Base-by-base conservation (phyloP, 2,329 filamentous ascomycete genomes). In the Cladosporium sp. region DNA sequence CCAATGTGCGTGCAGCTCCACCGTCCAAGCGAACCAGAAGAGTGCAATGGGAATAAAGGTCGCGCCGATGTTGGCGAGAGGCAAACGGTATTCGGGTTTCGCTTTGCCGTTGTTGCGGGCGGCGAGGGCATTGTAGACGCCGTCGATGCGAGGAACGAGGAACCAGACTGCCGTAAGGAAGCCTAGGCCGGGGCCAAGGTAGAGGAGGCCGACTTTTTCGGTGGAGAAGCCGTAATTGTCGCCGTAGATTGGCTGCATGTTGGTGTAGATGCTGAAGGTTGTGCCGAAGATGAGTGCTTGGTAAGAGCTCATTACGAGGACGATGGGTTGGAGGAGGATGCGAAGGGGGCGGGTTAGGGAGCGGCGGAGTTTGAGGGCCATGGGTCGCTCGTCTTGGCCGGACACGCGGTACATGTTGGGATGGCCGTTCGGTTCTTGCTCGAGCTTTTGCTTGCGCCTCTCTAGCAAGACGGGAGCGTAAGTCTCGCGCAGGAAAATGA, bases 221-320 rank as follows among this genome's bases (percentile, higher is more conserved):
- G 75, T 79, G 51, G 63, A 72, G 64, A 78, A 78, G 57, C 73
- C 73, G 58, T 78, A 79, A 9, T 67, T 59, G 50, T 70, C 72
- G 19, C 69, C 63, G 59, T 76, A 79, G 57, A 79, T 78, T 17
- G 73, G 71, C 61, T 78, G 75, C 66, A 79, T 74, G 60, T 78
- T 78, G 8, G 76, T 78, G 65, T 77, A 78, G 47, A 78, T 72
- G 58, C 68, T 73, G 66, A 78, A 79, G 3, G 75, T 78, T 1
- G 76, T 78, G n/a, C 72, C 75, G 57, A 78, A 78, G 42, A 78
- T 68, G 3, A 78, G 64, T 3, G 77, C 75, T 61, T 78, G 76
- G 58, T 78, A 79, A 0, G 73, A 64, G 15, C 72, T 71, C 75
- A 78, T 78, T 15, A 68, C 74, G 3, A 76, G 67, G 5, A 79